Evolutionary conservation across 306 rosid species (phyloP).

Genomic region (Gleditsia sinensis): DNA sequence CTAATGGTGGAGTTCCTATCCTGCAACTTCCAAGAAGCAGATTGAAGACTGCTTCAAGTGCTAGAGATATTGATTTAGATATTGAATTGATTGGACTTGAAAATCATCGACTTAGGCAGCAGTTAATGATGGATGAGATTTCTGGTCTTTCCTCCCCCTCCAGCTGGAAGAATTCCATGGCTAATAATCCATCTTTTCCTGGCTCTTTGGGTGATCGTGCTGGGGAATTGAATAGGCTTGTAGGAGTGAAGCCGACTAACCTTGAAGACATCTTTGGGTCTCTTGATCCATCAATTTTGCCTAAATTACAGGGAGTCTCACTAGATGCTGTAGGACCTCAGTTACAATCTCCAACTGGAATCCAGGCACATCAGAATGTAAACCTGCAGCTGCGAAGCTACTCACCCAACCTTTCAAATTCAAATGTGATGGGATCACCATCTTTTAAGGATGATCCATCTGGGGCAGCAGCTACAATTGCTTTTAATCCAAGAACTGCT

Average conservation of each 20-base stretch:
- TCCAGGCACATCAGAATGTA: conserved; percentile 51
- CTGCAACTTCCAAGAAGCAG: conserved; percentile 70
- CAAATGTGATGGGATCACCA: conserved; percentile 53
- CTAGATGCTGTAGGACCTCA: conserved; percentile 46
- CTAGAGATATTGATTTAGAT: conserved; percentile 60
- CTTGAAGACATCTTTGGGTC: conserved; percentile 63
- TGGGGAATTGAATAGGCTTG: conserved; percentile 53
- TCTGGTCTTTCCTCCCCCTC: conserved; percentile 56
- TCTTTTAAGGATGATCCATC: conserved; percentile 43
- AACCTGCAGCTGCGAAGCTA: conserved; percentile 56
- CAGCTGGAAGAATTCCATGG: conserved; percentile 57
- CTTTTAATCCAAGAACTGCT: conserved; percentile 52
- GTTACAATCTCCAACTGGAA: conserved; percentile 58
- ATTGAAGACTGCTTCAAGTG: conserved; percentile 54
- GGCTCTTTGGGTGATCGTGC: conserved; percentile 41
- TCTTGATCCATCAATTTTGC: conserved; percentile 47
- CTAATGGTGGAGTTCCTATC: conserved; percentile 50
- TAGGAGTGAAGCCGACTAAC: conserved; percentile 59
- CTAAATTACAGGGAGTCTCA: conserved; percentile 59
- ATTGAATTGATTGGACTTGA: conserved; percentile 50
- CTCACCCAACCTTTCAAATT: conserved; percentile 43
- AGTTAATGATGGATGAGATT: conserved; percentile 58
- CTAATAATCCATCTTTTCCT: conserved; percentile 43
- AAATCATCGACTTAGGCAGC: conserved; percentile 54
- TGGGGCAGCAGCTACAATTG: conserved; percentile 36